Evolutionary conservation across 192 early-diverging fungal genomes (phyloP).

Genomic region (Glomus cerebriforme): DNA sequence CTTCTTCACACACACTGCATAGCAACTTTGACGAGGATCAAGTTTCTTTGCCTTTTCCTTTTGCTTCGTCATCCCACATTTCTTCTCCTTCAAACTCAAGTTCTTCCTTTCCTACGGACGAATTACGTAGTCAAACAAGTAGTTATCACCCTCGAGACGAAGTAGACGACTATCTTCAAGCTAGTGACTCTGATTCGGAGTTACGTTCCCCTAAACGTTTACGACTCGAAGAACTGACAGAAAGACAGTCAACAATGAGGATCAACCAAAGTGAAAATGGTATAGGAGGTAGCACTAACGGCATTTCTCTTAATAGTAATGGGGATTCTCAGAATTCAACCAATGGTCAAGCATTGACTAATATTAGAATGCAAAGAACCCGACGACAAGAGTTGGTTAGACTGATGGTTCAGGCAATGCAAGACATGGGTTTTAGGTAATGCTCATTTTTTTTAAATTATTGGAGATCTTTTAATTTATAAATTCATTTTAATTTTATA

Average conservation of each 20-base stretch:
- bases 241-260: conserved; percentile 22
- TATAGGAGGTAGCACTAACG: conserved; percentile 28
- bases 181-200: conserved; percentile 31
- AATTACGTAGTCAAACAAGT: conserved; percentile 14
- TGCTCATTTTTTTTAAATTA: conserved; percentile 28
- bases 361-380: not conserved
- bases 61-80: conserved; percentile 5
- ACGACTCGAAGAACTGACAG: conserved; percentile 28
- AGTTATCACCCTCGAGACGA: conserved; percentile 30
- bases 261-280: conserved; percentile 26
- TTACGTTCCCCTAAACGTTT: conserved; percentile 23
- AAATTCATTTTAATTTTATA: not conserved
- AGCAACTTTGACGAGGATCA: conserved; percentile 15
- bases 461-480: not conserved
- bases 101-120: conserved; percentile 27
- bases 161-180: conserved; percentile 10
- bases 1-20: conserved; percentile 17
- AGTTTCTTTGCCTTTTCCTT: conserved; percentile 14
- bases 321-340: conserved; percentile 10
- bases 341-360: conserved; percentile 21
- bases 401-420: conserved; percentile 84
- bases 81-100: conserved; percentile 29
- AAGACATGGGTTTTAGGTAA: conserved; percentile 81
- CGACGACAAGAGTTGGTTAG: conserved; percentile 71
- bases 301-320: conserved; percentile 24